Evolutionary conservation across 768 basidiomycete species (phyloP).

Genomic region (Rhizopogon salebrosus): DNA sequence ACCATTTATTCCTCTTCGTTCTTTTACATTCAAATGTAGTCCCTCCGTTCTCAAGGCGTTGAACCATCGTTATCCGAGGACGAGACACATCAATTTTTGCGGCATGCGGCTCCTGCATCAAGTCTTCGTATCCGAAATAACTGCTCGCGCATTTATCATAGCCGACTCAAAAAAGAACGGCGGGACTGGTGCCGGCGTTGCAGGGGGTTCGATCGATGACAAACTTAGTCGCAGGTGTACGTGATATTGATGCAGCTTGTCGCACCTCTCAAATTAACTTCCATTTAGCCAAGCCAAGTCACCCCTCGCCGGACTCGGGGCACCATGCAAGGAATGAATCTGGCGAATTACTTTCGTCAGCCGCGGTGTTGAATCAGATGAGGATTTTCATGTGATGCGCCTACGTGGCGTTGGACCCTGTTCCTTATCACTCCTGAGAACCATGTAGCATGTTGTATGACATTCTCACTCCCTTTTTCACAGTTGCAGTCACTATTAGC

Average conservation of each 20-base stretch:
- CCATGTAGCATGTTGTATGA: background rate
- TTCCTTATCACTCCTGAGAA: conserved; percentile 16
- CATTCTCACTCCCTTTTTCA: conserved; percentile 7
- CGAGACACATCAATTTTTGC: too few relatives aligned
- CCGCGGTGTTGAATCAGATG: conserved; percentile 22
- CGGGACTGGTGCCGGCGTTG: background rate
- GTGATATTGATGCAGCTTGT: background rate
- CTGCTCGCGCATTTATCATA: conserved; percentile 90
- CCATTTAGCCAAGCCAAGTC: conserved; percentile 20
- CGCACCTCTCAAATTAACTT: background rate
- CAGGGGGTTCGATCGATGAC: conserved; percentile 3
- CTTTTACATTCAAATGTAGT: too few relatives aligned
- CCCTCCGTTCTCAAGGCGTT: too few relatives aligned
- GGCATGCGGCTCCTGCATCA: background rate
- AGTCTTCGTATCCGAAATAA: conserved; percentile 98
- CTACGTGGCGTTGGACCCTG: background rate
- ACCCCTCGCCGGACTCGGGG: conserved; percentile 19
- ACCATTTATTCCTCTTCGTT: too few relatives aligned
- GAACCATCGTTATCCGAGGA: too few relatives aligned
- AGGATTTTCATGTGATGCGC: background rate
- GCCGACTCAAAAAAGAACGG: conserved; percentile 85
- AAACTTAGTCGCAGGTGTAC: conserved; percentile 20
- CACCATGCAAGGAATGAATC: conserved; percentile 14
- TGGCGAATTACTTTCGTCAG: conserved; percentile 11
- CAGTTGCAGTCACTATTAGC: conserved; percentile 4